Evolutionary conservation across 176 grass and related monocot genomes (phyloP), one percentile per base, ranked within the genome.

Genomic region (Areca catechu): DNA sequence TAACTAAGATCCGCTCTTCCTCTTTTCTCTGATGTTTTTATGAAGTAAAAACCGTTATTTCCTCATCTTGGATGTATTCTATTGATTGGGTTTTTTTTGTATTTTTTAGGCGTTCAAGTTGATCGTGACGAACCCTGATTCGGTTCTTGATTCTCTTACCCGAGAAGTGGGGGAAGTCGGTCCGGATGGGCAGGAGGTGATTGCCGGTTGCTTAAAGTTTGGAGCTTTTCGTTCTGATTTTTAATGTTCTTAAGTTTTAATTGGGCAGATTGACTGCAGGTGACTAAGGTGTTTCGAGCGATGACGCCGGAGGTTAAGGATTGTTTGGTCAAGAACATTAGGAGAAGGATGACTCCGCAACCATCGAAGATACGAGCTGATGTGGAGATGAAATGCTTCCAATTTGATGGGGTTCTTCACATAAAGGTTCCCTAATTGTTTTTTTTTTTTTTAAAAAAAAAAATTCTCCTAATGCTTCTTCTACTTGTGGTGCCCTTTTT

Each of bases 361-460:
- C 51, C 60, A 6, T 14, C 67, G 53, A 75, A 65, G 72, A 75
- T 75, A 56, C 72, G 72, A 58, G 72, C 72, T 48, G 61, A 56
- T 65, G 51, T 75, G 19, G 62, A 75, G 51, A 66, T 75, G 60
- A 75, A 64, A 22, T 76, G 72, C 62, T 66, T 58, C 57, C 72
- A 76, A 7, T 66, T 76, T 56, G 72, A 67, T 51, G 72, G 62
- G 5, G 72, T 76, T 66, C 72, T 76, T 53, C 61, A 57, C 53
- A 76, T 76, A 18, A 65, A 67, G 72, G 62, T 51, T 50, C 5
- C 23, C 21, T 15, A 49, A 15, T 3, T 19, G 24, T 15, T 15
- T 9, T 43, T 43, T 0, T 16, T 27, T 29, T 29, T 34, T n/a
- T n/a, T n/a, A n/a, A n/a, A n/a, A n/a, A n/a, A n/a, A n/a, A n/a